phyloP scores from a whole-genome alignment of 495 filamentous ascomycete genomes.

The Podospora comata region DNA sequence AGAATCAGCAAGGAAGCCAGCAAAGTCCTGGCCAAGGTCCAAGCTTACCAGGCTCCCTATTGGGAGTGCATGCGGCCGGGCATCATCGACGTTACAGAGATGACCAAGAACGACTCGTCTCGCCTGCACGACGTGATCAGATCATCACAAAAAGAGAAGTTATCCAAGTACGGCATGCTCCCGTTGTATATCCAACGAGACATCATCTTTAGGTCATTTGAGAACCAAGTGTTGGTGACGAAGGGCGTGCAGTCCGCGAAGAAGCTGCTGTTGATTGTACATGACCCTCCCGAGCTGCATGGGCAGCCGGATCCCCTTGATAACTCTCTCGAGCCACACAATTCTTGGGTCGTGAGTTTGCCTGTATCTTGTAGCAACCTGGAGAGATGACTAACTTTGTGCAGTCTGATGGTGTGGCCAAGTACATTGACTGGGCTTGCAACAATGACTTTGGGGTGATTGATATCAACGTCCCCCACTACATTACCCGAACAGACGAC shows the following conservation, averaged over 20 bases:
- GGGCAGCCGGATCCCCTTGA: conserved; percentile 64
- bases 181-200: conserved; percentile 70
- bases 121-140: conserved; percentile 68
- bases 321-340: conserved; percentile 73
- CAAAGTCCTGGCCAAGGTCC: conserved; percentile 49
- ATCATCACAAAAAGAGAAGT: conserved; percentile 61
- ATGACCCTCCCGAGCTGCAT: conserved; percentile 75
- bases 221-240: conserved; percentile 88
- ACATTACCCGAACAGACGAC: conserved; percentile 54
- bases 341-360: conserved; percentile 74
- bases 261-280: conserved; percentile 71
- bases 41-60: conserved; percentile 52
- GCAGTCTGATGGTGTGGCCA: conserved; percentile 71
- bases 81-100: conserved; percentile 43
- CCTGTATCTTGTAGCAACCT: neutral
- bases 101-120: conserved; percentile 32
- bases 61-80: conserved; percentile 61
- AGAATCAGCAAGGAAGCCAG: conserved; percentile 49
- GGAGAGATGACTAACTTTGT: neutral
- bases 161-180: conserved; percentile 70
- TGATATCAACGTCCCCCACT: conserved; percentile 83
- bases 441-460: conserved; percentile 72
- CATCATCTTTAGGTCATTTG: conserved; percentile 69
- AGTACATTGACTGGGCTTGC: conserved; percentile 80
- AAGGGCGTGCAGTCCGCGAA: conserved; percentile 35